These are phyloP conservation scores for Jatropha curcas DNA, from an alignment of 345 rosid genomes.

Conservation along the genomic window DNA sequence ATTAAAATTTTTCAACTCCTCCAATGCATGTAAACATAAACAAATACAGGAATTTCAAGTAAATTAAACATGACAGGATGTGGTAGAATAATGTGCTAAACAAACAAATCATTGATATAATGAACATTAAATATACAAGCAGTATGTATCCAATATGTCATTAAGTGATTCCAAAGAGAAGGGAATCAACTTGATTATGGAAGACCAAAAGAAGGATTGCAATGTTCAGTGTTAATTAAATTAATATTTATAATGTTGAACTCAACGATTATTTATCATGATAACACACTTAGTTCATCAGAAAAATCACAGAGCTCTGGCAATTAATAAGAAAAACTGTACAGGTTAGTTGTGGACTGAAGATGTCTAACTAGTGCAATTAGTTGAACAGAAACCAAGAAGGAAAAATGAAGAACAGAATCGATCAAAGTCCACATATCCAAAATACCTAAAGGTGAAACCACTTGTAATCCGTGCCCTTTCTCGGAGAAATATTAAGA, in stretches of 20 bases:
- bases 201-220: not conserved
- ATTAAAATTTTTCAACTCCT: not conserved
- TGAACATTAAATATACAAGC: not conserved
- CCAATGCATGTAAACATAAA: not conserved
- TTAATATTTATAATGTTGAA: not conserved
- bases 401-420: not conserved
- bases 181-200: not conserved
- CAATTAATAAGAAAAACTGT: too few relatives aligned
- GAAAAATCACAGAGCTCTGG: not conserved
- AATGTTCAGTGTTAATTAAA: not conserved
- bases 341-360: not conserved
- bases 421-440: not conserved
- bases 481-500: not conserved
- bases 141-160: too few relatives aligned
- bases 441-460: not conserved
- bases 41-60: not conserved
- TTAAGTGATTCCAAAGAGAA: too few relatives aligned
- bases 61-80: not conserved
- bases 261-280: too few relatives aligned
- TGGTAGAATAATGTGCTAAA: not conserved
- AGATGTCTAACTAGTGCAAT: not conserved
- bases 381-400: not conserved
- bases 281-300: too few relatives aligned
- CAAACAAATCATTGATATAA: not conserved
- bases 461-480: not conserved